phyloP scores from a whole-genome alignment of 306 rosid genomes.

The Lathyrus aphaca region DNA sequence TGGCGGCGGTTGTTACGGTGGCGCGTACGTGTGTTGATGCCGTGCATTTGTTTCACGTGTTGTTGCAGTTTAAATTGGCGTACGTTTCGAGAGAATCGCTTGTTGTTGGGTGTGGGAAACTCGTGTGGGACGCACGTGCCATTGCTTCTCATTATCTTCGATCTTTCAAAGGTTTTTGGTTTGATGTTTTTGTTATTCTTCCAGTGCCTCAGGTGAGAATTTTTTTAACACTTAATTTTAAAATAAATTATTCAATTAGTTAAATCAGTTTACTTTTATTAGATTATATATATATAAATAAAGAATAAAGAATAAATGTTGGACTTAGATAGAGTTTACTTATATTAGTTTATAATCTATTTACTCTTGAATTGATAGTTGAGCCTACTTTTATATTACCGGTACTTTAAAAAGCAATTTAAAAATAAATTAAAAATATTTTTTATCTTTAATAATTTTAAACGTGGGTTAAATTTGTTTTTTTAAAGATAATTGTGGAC shows the following conservation, averaged over 20 bases:
- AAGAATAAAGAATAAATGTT: neutral
- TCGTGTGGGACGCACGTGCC: slow-evolving; percentile 91
- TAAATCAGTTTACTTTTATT: neutral
- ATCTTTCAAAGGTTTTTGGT: slow-evolving; percentile 89
- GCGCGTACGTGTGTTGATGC: slow-evolving; percentile 72
- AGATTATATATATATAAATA: neutral
- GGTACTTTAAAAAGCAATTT: neutral
- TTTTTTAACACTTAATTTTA: neutral
- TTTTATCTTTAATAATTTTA: too few relatives aligned
- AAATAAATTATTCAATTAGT: neutral
- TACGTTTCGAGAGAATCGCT: slow-evolving; percentile 88
- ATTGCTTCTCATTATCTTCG: slow-evolving; percentile 74
- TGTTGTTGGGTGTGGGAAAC: slow-evolving; percentile 95
- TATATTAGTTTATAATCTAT: neutral
- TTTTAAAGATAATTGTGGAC: too few relatives aligned
- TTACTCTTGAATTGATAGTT: neutral
- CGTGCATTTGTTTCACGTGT: slow-evolving; percentile 72
- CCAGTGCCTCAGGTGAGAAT: slow-evolving; percentile 80
- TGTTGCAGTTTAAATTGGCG: slow-evolving; percentile 87
- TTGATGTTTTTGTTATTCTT: slow-evolving; percentile 85
- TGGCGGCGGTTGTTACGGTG: slow-evolving; percentile 77
- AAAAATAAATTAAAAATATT: too few relatives aligned
- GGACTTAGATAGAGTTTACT: neutral
- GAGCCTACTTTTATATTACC: neutral
- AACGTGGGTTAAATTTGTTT: neutral